Evolutionary conservation across 2,329 filamentous ascomycete genomes (phyloP), one percentile per base, ranked within the genome.

Genomic region (Penicillium sp.): DNA sequence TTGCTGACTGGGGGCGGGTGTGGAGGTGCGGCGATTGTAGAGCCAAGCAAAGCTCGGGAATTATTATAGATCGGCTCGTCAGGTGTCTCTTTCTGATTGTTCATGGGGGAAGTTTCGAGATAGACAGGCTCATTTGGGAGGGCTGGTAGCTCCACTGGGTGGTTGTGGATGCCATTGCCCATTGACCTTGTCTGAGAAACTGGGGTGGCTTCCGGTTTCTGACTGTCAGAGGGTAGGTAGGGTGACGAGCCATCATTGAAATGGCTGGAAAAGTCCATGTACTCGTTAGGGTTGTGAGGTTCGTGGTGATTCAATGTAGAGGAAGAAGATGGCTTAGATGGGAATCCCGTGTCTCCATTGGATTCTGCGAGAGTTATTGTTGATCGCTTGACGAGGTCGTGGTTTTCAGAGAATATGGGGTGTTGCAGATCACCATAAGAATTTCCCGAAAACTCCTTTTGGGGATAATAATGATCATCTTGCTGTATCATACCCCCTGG

Each of bases 341-440:
- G 25, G 34, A 63, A 67, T 23, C 34, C 49, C 34, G 47, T 50
- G 23, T 50, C 59, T 41, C 41, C 58, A 19, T 59, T 63, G 19
- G 60, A 61, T 36, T 62, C 65, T n/a, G 63, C 58, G 15, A 67
- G 63, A 11, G 63, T 65, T 9, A 63, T 55, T 6, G 63, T 65
- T 15, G 65, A 67, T 47, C 58, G 53, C 36, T 67, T 62, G 13
- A 47, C 56, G 36, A 63, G 59, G 16, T 60, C 62, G 11, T 59
- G 59, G 23, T 46, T 51, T n/a, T 50, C 48, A 31, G 52, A 48
- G 21, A 63, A 60, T 9, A 58, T 51, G 5, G 55, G 50, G 15
- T 59, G 58, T 46, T 52, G 50, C 19, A 59, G 21, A 45, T 16
- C 40, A 13, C 46, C 48, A 16, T 50, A 31, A 5, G 62, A 47